Conservation (phyloP, 1,284 basidiomycete species). For the Fomitopsis pinicola region DNA sequence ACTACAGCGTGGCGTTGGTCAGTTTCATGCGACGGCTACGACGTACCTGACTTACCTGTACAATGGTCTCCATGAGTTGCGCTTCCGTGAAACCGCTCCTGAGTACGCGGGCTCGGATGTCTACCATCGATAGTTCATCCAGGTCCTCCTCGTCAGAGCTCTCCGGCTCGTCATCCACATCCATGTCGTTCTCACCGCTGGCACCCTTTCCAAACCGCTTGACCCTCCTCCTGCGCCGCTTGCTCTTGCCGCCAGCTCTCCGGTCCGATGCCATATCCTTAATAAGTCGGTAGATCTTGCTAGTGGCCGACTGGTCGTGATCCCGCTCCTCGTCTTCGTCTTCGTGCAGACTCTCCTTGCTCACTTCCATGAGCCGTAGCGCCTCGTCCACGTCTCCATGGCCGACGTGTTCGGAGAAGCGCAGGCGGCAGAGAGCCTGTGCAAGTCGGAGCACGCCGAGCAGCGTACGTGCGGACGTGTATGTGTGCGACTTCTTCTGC, state of each 20-base stretch:
- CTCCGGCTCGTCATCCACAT: constrained; percentile 38
- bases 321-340: constrained; percentile 66
- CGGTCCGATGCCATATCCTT: constrained; percentile 69
- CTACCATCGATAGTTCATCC: constrained; percentile 74
- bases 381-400: constrained; percentile 95
- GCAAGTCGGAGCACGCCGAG: constrained; percentile 92
- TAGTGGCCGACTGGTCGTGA: constrained; percentile 72
- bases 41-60: constrained; percentile 50
- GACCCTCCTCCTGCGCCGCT: constrained; percentile 36
- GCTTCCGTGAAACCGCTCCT: constrained; percentile 88
- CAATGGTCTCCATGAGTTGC: constrained; percentile 81
- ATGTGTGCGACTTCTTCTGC: constrained; percentile 86
- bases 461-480: constrained; percentile 96
- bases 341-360: constrained; percentile 86
- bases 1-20: constrained; percentile 43
- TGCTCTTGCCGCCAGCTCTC: constrained; percentile 32
- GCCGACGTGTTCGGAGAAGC: constrained; percentile 79
- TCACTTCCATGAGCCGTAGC: constrained; percentile 92
- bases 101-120: constrained; percentile 80
- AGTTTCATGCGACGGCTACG: not conserved
- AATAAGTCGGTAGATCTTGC: constrained; percentile 87
- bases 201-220: constrained; percentile 61
- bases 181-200: constrained; percentile 58
- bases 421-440: constrained; percentile 90
- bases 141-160: constrained; percentile 51